Evolutionary conservation across 2,329 filamentous ascomycete species (phyloP), one percentile per base, ranked within the genome.

Genomic region (Botrytis squamosa): DNA sequence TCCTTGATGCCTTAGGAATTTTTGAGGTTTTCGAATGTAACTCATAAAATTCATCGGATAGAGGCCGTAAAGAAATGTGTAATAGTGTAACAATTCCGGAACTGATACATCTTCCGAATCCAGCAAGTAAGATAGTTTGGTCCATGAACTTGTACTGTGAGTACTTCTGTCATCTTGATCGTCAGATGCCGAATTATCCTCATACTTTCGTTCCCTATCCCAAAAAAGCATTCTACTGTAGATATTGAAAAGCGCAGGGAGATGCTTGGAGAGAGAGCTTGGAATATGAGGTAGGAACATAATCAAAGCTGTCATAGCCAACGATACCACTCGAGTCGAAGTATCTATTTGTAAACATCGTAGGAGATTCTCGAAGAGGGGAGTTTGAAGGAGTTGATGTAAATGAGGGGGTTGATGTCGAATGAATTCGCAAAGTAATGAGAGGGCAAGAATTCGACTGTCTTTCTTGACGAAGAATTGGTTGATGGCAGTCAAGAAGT

Each of bases 41-140:
- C 91, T 92, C 88, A 94, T 92, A 78, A 96, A 94, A 80, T 95
- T 95, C 79, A 95, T 88, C 2, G 93, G 93, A 76, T 95, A 96
- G 7, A 96, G 84, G 0, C 93, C 93, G 77, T 96, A 96, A 0
- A 96, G 85, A 40, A 94, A 91, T 4, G 92, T 95, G 78, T 94
- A 96, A 81, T 93, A 95, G 77, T 91, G 89, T 71, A 90, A 83
- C 1, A 95, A 85, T 74, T 93, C 90, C 8, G 90, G 89, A 3
- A 93, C 88, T 4, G 86, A 84, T 9, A 86, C 85, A 60, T 89
- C 88, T 71, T 92, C 88, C 18, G 86, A 84, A 49, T 91, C 89
- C n/a, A 89, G 85, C 9, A 89, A 86, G 75, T 89, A 90, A 10
- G 86, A 81, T 55, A 88, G 86, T 74, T 88, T 88, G 71, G 93